Evolutionary conservation across 345 rosid genomes (phyloP), one percentile per base, ranked within the genome.

Genomic region (Rhodomyrtus tomentosa): DNA sequence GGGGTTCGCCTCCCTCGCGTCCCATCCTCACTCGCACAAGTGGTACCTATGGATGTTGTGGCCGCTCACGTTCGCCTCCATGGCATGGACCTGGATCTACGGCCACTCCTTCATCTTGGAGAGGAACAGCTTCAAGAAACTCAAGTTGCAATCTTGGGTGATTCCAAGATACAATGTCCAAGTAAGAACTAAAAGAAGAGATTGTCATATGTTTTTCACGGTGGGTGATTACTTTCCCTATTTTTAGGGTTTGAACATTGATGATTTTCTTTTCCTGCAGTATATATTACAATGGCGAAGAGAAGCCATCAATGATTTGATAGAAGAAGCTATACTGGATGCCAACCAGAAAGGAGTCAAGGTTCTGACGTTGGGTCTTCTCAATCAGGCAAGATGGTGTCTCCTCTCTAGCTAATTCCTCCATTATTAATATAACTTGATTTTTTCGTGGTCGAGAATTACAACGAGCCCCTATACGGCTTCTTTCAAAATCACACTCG

Each of bases 71-170:
- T 74, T 92, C 11, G 88, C 87, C 85, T 88, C 93, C 55, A 73
- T 87, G 84, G 49, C 87, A 11, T 51, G 92, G 45, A 90, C 86
- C 38, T 89, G 94, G 92, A 83, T 92, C 48, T 91, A 87, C 16
- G 90, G 91, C 20, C 91, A 88, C 21, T 81, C 90, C 15, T 90
- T 94, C 86, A 87, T 94, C 4, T 85, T 91, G 14, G 95, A 95
- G 85, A 89, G 93, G 86, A 90, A 92, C 82, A 87, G 85, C 10
- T 88, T 95, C 32, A 50, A 90, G 51, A 88, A 91, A 27, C 87
- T 91, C 87, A 90, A 72, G 27, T 72, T 92, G 50, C 98, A 96
- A 55, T 90, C 98, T 29, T 93, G 99, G 99, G 92, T 89, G 50
- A 85, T 95, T 40, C 95, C 98, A 6, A 94, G 89, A 86, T 95